phyloP scores from a whole-genome alignment of 1,284 basidiomycete species.

The Dichomitus squalens region DNA sequence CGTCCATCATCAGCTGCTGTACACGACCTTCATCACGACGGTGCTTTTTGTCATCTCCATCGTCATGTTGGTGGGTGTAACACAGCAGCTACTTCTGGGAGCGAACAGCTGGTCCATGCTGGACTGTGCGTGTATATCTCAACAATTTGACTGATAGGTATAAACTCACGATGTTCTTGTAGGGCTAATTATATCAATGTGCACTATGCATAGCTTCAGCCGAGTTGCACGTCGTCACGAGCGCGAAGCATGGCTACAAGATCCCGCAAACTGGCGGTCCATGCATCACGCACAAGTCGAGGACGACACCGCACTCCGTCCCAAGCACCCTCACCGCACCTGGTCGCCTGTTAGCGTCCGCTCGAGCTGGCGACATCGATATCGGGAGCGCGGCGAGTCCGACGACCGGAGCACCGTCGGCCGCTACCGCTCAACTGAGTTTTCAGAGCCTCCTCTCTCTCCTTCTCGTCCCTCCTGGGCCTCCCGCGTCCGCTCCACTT shows the following conservation, averaged over 20 bases:
- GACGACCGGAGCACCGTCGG: slow-evolving; percentile 13
- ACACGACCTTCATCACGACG: slow-evolving; percentile 57
- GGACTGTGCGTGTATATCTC: slow-evolving; percentile 53
- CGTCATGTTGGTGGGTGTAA: slow-evolving; percentile 53
- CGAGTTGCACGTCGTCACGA: slow-evolving; percentile 67
- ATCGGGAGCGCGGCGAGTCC: slow-evolving; percentile 16
- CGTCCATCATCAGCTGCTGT: slow-evolving; percentile 47
- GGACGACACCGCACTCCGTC: slow-evolving; percentile 24
- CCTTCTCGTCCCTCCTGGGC: slow-evolving; percentile 9
- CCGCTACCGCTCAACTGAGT: slow-evolving; percentile 14
- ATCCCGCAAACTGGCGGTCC: slow-evolving; percentile 47
- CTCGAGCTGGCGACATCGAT: slow-evolving; percentile 22
- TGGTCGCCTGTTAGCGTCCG: slow-evolving; percentile 28
- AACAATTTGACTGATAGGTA: neutral
- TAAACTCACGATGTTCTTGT: slow-evolving; percentile 10
- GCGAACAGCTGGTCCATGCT: slow-evolving; percentile 54
- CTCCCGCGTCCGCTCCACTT: slow-evolving; percentile 15
- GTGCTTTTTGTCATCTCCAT: slow-evolving; percentile 52
- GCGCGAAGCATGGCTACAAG: slow-evolving; percentile 55
- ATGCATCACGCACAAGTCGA: slow-evolving; percentile 31
- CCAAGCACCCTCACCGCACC: slow-evolving; percentile 23
- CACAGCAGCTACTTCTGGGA: slow-evolving; percentile 45
- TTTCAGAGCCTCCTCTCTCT: slow-evolving; percentile 1
- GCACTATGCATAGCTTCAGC: slow-evolving; percentile 63
- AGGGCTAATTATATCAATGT: slow-evolving; percentile 62